phyloP scores from a whole-genome alignment of 2,329 filamentous ascomycete species.

The Talaromyces atroroseus region DNA sequence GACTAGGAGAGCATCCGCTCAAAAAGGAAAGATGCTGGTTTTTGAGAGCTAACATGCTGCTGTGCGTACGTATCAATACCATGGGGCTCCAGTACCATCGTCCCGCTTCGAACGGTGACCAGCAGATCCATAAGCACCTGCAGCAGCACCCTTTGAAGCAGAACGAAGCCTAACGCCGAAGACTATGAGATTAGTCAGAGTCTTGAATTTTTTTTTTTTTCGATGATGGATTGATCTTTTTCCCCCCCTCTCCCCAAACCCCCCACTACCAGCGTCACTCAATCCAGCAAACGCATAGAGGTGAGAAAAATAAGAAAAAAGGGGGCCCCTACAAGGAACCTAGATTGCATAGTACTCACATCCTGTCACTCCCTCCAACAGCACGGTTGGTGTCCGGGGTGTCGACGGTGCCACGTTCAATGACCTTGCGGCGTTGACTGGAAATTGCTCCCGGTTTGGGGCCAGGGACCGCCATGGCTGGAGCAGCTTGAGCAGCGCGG shows the following conservation, averaged over 20 bases:
- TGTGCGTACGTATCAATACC: conserved; percentile 35
- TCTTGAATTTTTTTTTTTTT: conserved; percentile 57
- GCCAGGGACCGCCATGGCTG: conserved; percentile 51
- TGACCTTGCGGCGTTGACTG: conserved; percentile 76
- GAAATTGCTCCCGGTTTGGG: conserved; percentile 68
- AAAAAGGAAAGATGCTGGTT: conserved; percentile 16
- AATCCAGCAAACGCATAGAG: conserved; percentile 77
- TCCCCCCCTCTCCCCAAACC: neutral
- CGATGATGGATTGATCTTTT: conserved; percentile 38
- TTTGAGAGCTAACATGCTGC: conserved; percentile 22
- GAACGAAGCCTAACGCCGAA: conserved; percentile 82
- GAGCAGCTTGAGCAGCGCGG: conserved; percentile 61
- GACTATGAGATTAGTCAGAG: conserved; percentile 76
- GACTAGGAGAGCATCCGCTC: conserved; percentile 10
- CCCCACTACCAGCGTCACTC: conserved; percentile 70
- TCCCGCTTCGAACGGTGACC: conserved; percentile 50
- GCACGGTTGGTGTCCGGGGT: conserved; percentile 68
- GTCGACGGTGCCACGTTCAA: conserved; percentile 62
- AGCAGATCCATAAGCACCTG: conserved; percentile 42
- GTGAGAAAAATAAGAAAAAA: conserved; percentile 43
- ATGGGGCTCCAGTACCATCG: conserved; percentile 46
- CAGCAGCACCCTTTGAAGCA: conserved; percentile 65
- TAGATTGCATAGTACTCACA: conserved; percentile 76
- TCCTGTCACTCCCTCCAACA: conserved; percentile 80
- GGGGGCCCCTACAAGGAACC: conserved; percentile 80